Conservation (phyloP, 805 yeast genomes). For the Schwanniomyces vanrijiae region DNA sequence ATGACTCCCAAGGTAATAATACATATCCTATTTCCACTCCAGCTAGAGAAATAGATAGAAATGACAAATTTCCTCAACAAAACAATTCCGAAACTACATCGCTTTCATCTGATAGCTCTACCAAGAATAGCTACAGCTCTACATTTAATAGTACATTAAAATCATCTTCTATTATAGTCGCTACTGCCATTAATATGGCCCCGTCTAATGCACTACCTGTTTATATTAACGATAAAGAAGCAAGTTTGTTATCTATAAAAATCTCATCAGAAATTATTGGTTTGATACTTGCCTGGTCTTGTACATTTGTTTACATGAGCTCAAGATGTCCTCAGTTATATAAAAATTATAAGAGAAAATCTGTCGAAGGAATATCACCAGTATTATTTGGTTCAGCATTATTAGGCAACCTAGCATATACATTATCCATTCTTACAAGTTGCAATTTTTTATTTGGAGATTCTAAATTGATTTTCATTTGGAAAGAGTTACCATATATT, state of each 20-base stretch:
- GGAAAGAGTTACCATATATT: slow-evolving; percentile 76
- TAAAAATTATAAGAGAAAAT: slow-evolving; percentile 73
- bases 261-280: slow-evolving; percentile 12
- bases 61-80: not conserved
- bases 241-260: not conserved
- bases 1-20: not conserved
- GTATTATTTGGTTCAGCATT: slow-evolving; percentile 77
- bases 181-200: slow-evolving; percentile 6
- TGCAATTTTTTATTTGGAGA: slow-evolving; percentile 45
- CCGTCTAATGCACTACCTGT: slow-evolving; percentile 14
- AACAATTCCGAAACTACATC: slow-evolving; percentile 3
- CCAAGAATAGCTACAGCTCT: slow-evolving; percentile 15
- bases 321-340: slow-evolving; percentile 84
- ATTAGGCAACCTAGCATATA: slow-evolving; percentile 73
- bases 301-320: slow-evolving; percentile 70
- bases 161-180: slow-evolving; percentile 4
- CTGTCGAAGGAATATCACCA: slow-evolving; percentile 86
- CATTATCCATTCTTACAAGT: slow-evolving; percentile 69
- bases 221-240: not conserved
- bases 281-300: slow-evolving; percentile 65
- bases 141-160: slow-evolving; percentile 1
- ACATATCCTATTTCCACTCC: not conserved
- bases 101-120: slow-evolving; percentile 10
- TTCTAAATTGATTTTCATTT: slow-evolving; percentile 47
- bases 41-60: slow-evolving; percentile 8